phyloP scores from a whole-genome alignment of 2,329 filamentous ascomycete species.

The Gnomoniopsis sp. region DNA sequence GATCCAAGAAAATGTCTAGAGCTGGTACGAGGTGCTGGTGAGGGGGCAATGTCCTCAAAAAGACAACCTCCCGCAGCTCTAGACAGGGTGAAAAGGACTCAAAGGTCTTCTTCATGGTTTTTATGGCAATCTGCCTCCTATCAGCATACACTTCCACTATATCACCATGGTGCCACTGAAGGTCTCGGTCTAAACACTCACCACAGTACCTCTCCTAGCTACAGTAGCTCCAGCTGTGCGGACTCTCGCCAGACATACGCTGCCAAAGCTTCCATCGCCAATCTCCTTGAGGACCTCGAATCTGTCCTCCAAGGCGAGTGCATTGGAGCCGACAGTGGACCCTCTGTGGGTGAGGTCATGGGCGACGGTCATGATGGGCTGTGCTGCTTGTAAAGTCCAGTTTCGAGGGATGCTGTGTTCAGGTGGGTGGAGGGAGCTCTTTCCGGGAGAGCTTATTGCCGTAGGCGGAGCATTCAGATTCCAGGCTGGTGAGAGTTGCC shows the following conservation, averaged over 20 bases:
- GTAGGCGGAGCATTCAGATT: conserved; percentile 17
- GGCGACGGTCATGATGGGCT: conserved; percentile 67
- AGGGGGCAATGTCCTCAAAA: conserved; percentile 80
- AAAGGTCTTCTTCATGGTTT: conserved; percentile 99
- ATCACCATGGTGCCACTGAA: not conserved
- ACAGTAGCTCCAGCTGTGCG: conserved; percentile 85
- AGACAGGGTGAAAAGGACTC: conserved; percentile 87
- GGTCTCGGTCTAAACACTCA: conserved; percentile 47
- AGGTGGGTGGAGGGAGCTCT: conserved; percentile 9
- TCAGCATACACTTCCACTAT: conserved; percentile 4
- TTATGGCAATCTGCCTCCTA: conserved; percentile 79
- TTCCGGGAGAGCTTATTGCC: conserved; percentile 16
- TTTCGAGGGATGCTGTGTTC: conserved; percentile 1
- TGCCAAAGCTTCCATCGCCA: conserved; percentile 97
- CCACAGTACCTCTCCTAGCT: conserved; percentile 86
- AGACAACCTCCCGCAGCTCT: conserved; percentile 95
- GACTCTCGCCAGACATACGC: conserved; percentile 87
- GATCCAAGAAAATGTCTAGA: conserved; percentile 96
- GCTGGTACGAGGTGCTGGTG: conserved; percentile 95
- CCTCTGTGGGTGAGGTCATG: conserved; percentile 70
- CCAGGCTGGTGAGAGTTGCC: conserved; percentile 2
- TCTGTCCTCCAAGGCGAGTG: conserved; percentile 75
- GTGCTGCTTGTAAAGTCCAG: conserved; percentile 1
- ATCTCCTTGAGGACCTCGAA: conserved; percentile 98
- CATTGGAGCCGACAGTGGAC: conserved; percentile 49